phyloP scores from a whole-genome alignment of 306 rosid species.

The Corylus avellana region DNA sequence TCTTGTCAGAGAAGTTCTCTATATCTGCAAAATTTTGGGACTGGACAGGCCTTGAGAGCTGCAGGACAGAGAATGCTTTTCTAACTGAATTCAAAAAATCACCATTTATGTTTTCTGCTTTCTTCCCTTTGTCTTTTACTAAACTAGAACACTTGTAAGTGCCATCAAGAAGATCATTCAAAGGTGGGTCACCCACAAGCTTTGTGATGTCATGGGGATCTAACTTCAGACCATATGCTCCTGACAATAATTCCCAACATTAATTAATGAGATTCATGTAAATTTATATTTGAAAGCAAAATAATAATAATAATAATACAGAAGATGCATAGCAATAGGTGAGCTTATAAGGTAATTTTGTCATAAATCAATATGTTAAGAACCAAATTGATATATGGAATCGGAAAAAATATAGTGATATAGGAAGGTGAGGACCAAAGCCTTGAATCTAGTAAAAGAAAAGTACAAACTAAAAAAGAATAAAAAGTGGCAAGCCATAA shows the following conservation, averaged over 20 bases:
- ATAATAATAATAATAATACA: background rate
- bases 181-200: conserved; percentile 63
- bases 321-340: background rate
- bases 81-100: conserved; percentile 63
- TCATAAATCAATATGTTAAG: background rate
- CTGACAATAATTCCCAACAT: conserved; percentile 44
- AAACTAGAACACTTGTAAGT: conserved; percentile 50
- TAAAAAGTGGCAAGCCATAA: background rate
- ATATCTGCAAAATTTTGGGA: conserved; percentile 58
- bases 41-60: conserved; percentile 49
- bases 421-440: background rate
- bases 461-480: background rate
- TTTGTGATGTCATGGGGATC: conserved; percentile 74
- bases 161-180: conserved; percentile 74
- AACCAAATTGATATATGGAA: background rate
- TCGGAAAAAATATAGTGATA: background rate
- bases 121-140: conserved; percentile 75
- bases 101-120: conserved; percentile 45
- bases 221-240: conserved; percentile 81
- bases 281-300: conserved; percentile 8
- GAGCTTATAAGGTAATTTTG: background rate
- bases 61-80: conserved; percentile 76
- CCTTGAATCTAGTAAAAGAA: background rate
- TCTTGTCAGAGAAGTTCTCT: conserved; percentile 59
- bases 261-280: conserved; percentile 16